Evolutionary conservation across 2,329 filamentous ascomycete genomes (phyloP).

Genomic region (Nannizzia gypsea): DNA sequence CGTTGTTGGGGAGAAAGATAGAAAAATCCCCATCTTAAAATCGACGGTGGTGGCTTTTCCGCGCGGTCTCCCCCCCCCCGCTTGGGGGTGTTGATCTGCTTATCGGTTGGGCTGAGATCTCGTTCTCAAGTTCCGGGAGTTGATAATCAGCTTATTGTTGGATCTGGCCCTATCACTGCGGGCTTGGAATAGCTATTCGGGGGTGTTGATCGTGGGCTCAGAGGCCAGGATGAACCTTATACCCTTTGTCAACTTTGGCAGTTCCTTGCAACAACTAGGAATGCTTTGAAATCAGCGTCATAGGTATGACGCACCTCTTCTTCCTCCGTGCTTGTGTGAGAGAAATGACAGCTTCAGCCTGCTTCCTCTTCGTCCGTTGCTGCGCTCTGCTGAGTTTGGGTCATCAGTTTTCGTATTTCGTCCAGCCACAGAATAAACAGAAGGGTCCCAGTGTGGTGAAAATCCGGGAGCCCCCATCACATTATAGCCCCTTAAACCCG

Average conservation of each 20-base stretch:
- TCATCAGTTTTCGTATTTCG: neutral
- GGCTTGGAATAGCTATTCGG: neutral
- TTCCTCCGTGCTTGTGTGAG: neutral
- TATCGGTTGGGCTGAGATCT: slow-evolving; percentile 3
- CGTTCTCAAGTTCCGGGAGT: neutral
- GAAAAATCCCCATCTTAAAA: neutral
- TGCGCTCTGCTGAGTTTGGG: neutral
- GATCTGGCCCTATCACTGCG: neutral
- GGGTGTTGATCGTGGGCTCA: neutral
- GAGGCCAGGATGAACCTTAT: neutral
- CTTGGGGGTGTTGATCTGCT: slow-evolving; percentile 3
- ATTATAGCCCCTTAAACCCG: neutral
- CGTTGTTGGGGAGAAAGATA: neutral
- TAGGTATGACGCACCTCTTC: neutral
- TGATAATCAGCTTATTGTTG: neutral
- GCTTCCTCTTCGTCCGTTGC: neutral
- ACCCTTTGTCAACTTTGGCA: neutral
- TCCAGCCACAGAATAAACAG: neutral
- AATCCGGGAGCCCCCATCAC: neutral
- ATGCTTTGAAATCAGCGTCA: neutral
- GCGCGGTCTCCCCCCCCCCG: neutral
- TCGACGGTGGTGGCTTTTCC: neutral
- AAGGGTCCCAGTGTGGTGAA: neutral
- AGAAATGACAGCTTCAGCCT: neutral
- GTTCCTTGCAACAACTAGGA: neutral